These are phyloP conservation scores for Chimonanthus praecox DNA, from an alignment of 164 flowering plant species.

Conservation along the genomic window DNA sequence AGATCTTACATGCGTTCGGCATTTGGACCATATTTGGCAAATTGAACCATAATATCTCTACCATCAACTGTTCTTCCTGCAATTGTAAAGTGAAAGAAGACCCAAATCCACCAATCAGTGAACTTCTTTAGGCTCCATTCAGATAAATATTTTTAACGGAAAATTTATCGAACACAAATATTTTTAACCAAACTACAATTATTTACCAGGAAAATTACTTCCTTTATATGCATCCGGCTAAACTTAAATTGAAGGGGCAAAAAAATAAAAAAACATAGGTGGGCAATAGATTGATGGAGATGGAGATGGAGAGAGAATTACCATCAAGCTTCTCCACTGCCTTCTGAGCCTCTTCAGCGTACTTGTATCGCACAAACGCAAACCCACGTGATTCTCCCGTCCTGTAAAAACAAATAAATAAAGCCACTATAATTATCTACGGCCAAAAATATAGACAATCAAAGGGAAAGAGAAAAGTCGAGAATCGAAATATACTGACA, in stretches of 20 bases:
- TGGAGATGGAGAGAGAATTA: constrained; percentile 5
- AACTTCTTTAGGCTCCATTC: background rate
- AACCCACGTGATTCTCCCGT: constrained; percentile 80
- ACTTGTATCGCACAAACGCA: constrained; percentile 74
- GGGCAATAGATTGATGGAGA: background rate
- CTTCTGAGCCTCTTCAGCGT: constrained; percentile 67
- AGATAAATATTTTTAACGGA: no score
- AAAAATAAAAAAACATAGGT: background rate
- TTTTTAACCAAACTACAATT: no score
- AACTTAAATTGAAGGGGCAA: no score
- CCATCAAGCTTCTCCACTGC: constrained; percentile 81
- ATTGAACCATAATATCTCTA: constrained; percentile 72
- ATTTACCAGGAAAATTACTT: background rate
- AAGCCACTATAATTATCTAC: background rate
- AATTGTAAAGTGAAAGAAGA: background rate
- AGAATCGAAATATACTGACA: background rate
- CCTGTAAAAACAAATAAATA: constrained; percentile 20
- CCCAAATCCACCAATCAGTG: background rate
- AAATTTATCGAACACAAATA: no score
- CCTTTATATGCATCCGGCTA: background rate
- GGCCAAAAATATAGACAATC: background rate
- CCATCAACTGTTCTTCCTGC: constrained; percentile 70
- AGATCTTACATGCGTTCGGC: constrained; percentile 61
- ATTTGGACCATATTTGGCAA: constrained; percentile 73
- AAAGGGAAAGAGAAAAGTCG: background rate